Evolutionary conservation across 1,139 yeast species (phyloP).

Genomic region (Hansenula lynferdii): DNA sequence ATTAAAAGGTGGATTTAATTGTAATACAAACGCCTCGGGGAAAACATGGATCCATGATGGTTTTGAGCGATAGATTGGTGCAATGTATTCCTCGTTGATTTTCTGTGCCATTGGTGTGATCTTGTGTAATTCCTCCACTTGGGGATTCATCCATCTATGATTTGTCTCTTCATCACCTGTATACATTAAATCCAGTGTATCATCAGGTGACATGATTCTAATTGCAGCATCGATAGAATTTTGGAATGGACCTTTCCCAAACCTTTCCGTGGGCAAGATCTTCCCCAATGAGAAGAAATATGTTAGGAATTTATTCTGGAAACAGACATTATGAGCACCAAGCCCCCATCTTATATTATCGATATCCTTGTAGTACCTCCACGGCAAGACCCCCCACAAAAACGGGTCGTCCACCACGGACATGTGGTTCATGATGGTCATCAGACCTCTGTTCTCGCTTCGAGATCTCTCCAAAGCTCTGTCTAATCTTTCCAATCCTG

Average conservation of each 20-base stretch:
- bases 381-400: constrained; percentile 82
- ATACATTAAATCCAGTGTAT: constrained; percentile 54
- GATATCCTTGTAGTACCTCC: constrained; percentile 56
- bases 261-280: constrained; percentile 77
- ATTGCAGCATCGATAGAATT: constrained; percentile 89
- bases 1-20: constrained; percentile 69
- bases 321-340: constrained; percentile 91
- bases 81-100: constrained; percentile 26
- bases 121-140: constrained; percentile 1
- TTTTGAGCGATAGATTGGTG: constrained; percentile 50
- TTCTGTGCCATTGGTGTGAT: constrained; percentile 7
- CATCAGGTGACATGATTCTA: constrained; percentile 74
- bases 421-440: constrained; percentile 96
- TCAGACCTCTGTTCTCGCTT: constrained; percentile 62
- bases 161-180: constrained; percentile 14
- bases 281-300: constrained; percentile 85
- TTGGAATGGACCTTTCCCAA: constrained; percentile 93
- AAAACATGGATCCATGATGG: constrained; percentile 93
- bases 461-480: constrained; percentile 58
- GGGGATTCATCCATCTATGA: constrained; percentile 12
- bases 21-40: constrained; percentile 94
- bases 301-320: constrained; percentile 47
- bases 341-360: constrained; percentile 87
- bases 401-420: constrained; percentile 93
- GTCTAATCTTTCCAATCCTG: constrained; percentile 59